phyloP scores from a whole-genome alignment of 2,329 filamentous ascomycete species.

The Apiospora arundinis region DNA sequence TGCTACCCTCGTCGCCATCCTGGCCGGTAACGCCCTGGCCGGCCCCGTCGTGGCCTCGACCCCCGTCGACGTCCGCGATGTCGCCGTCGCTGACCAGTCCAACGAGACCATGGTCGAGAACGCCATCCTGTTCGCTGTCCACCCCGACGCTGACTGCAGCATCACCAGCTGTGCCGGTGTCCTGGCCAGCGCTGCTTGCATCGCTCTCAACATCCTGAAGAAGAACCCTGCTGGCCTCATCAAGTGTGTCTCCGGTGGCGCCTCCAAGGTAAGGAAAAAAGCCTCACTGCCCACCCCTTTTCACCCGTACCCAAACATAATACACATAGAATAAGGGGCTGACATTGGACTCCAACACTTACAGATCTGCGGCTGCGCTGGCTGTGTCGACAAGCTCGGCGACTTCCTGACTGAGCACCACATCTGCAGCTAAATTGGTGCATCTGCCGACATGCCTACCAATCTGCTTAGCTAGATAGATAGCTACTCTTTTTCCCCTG shows the following conservation, averaged over 20 bases:
- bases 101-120: slow-evolving; percentile 2
- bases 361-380: slow-evolving; percentile 1
- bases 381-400: background rate
- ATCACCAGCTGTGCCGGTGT: background rate
- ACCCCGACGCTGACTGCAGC: background rate
- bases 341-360: background rate
- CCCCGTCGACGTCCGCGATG: background rate
- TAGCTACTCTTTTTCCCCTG: too few species aligned
- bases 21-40: background rate
- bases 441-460: background rate
- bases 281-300: background rate
- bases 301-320: background rate
- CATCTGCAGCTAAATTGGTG: background rate
- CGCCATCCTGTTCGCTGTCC: background rate
- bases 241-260: slow-evolving; percentile 4
- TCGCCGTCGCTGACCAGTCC: background rate
- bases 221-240: background rate
- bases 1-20: background rate
- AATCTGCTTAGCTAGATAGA: background rate
- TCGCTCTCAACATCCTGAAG: background rate
- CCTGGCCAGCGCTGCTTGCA: background rate
- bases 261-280: background rate
- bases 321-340: background rate
- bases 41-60: background rate
- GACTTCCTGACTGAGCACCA: background rate